These are phyloP conservation scores for Crithidia expoeki DNA, from an alignment of 208 protist species.

Conservation along the genomic window DNA sequence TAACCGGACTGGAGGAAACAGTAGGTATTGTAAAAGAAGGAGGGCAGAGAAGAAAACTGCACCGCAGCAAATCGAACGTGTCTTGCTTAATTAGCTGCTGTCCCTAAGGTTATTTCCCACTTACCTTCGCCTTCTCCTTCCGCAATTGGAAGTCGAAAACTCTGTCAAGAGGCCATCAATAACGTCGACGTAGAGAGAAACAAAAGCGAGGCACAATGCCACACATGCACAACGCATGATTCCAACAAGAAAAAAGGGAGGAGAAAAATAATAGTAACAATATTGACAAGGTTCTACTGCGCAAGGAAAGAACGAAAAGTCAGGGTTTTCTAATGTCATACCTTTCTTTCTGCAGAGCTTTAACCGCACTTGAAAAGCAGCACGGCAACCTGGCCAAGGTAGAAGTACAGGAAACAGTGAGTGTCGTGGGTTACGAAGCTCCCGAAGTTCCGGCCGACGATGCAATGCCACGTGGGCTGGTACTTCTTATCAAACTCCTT, in stretches of 20 bases:
- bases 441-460: constrained; percentile 99
- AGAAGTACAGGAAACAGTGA: constrained; percentile 99
- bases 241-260: constrained; percentile 4
- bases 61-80: no score
- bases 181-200: background rate
- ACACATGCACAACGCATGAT: constrained; percentile 20
- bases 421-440: constrained; percentile 99
- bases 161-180: background rate
- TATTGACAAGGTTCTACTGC: background rate
- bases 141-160: no score
- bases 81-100: no score
- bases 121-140: no score
- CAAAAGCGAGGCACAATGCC: constrained; percentile 2
- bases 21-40: no score
- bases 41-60: no score
- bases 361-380: constrained; percentile 97
- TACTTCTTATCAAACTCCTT: constrained; percentile 99
- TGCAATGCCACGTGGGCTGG: constrained; percentile 99
- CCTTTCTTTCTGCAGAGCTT: constrained; percentile 6
- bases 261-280: background rate
- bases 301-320: background rate
- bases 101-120: no score
- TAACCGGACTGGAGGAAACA: no score
- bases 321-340: background rate
- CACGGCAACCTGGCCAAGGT: constrained; percentile 99